Evolutionary conservation across 495 filamentous ascomycete genomes (phyloP), one percentile per base, ranked within the genome.

Genomic region (Penicillium paradoxum): DNA sequence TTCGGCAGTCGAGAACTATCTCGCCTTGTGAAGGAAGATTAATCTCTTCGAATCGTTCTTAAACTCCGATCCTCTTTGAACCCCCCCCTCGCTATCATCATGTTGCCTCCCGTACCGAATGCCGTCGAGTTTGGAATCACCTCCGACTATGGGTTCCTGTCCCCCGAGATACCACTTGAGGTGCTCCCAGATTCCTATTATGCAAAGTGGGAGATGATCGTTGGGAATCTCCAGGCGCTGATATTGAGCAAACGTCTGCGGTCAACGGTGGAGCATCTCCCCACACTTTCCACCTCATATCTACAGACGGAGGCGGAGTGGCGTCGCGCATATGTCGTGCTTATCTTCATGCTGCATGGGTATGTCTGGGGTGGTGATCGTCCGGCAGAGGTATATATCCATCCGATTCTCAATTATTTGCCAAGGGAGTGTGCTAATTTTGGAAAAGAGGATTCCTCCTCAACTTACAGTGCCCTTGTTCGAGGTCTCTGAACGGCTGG

Each of bases 321-420:
- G 92, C 81, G 89, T 62, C 79, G 92, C 60, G 92, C 91, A 45
- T 97, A 96, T 71, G 83, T 85, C 45, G 75, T 96, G 33, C 79
- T 97, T 49, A 86, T 81, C 17, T 96, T 96, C 66, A 87, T 97
- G 59, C 75, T 90, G 22, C 92, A 97, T 72, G 86, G 84, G 52
- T 97, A 96, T 72, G 89, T 97, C 61, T 99, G 93, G 93, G 87
- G 90, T 61, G 91, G 90, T 66, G 83, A 91, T 55, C 80, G 74
- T 57, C 92, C 95, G 39, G 79, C 77, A 68, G 85, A 90, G 68
- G 87, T 89, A 73, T 60, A 27, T 6, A 25, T 10, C 15, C 24
- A 27, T 27, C 7, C 29, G 8, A 27, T 4, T 27, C 3, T 8
- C 38, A 3, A 34, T 33, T 47, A 29, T 36, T 32, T 38, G 37